Base-by-base conservation (phyloP, 805 yeast species). In the Blastobotrys robertii region DNA sequence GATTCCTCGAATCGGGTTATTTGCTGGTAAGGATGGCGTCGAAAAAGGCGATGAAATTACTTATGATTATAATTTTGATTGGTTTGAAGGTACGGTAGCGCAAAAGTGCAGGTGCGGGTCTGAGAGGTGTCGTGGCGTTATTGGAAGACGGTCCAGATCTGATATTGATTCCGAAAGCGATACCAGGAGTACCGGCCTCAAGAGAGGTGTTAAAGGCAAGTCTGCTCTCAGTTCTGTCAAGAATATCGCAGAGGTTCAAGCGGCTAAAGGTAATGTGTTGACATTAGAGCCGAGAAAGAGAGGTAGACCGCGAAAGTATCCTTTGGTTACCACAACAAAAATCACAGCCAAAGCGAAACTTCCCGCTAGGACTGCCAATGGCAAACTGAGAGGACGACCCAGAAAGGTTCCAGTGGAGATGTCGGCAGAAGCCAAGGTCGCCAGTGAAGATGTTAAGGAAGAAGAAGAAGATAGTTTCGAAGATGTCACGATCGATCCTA, bases 31-130 rank as follows among this genome's bases (percentile, higher is more conserved):
- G n/a, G 50, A 55, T 11, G 56, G 56, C 1, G 66, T 72, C 4
- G 37, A 46, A 1, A 54, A 60, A 5, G 74, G 73, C 28, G 66
- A 65, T 9, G 77, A 73, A 47, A 54, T 72, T 25, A 67, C 72
- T 3, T 70, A 70, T 48, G 74, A 72, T 52, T 72, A 73, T 47
- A 71, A 72, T 45, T 70, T 70, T 42, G 70, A 68, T 42, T 62
- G 69, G 59, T 66, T 68, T 45, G 64, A 63, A 8, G 66, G 69
- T 11, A 64, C 72, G 2, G 60, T 57, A 43, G 71, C 69, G 37
- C 73, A 69, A 50, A 56, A 55, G 9, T 72, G 77, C 44, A 59
- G 54, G 43, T 72, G 77, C 50, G 73, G 72, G 1, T 46, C 68
- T 6, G 33, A 51, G 2, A 58, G 57, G 22, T 72, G 77, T 44